Evolutionary conservation across 352 stramenopile genomes (phyloP), one percentile per base, ranked within the genome.

Genomic region (Globisporangium megalacanthum): DNA sequence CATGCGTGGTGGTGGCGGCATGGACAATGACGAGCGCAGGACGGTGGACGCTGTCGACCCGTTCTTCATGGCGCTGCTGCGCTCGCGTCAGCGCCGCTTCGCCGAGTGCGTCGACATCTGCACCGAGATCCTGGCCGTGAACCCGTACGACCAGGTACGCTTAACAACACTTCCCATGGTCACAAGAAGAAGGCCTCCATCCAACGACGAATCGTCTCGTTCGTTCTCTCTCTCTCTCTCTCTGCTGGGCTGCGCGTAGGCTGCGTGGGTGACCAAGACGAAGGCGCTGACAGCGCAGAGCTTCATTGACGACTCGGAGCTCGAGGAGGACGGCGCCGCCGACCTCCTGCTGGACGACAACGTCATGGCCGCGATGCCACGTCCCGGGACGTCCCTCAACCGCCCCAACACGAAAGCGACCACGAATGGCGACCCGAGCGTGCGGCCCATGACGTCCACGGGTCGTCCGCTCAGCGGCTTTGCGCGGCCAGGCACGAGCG

Each of bases 301-400:
- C 56, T 97, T 78, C 70, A 79, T 98, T 37, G 92, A 98, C 69
- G 92, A 98, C 68, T 96, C 88, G 50, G 90, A 97, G 61, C 79
- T 97, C 49, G 88, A 97, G 58, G 89, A 96, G 44, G 80, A 96
- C 64, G 90, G 90, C 55, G 84, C 91, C 1, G 89, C 87, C 0
- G 91, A 98, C 48, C 54, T 97, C 53, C 72, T 97, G n/a, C 75
- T 97, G 68, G 91, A 97, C 61, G 91, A 97, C 64, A 96, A 97
- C 67, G 90, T 86, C 56, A 91, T 95, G 56, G 88, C 90, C 11
- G 72, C 84, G 10, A 86, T 95, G 71, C 89, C 91, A 13, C 76
- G 79, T 2, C 91, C 91, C 0, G 89, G 88, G 8, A 97, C 91
- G 33, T 97, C 88, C 9, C 75, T 97, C 41, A 92, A 89, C 51